Base-by-base conservation (phyloP, 768 basidiomycete species). In the Calocera cornea region DNA sequence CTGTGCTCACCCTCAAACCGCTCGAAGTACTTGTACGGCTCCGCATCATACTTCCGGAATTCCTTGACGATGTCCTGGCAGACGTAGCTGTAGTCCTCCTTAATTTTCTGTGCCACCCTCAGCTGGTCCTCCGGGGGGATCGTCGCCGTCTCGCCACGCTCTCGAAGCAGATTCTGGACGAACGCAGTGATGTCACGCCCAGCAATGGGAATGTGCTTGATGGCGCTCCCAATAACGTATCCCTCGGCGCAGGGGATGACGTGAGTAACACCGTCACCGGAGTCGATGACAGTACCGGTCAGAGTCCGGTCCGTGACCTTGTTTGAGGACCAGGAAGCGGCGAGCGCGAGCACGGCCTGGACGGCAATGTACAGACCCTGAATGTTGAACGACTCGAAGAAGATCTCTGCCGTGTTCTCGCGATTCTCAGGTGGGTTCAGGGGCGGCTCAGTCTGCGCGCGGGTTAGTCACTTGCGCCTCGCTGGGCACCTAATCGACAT, bases 321-420 rank as follows among this genome's bases (percentile, higher is more conserved):
- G 76, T 88, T 90, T 68, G 91, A 94, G 0, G 93, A 85, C 97
- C 97, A 98, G 0, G 93, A 95, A 0, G 95, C 95, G 2, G 97
- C 97, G 70, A 99, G 89, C 0, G 97, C 97, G 11, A 99, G 87
- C 3, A 99, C 97, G 38, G 97, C 97, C 76, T 98, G 97, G 0
- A 99, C 97, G 65, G 95, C 97, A 73, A 99, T 98, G 78, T 98
- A 98, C 49, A 97, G 83, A 24, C 95, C 95, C 75, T 94, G 90
- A 80, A 97, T 95, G 79, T 98, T 98, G 86, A 99, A 99, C 0
- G 93, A 95, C 79, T 99, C 97, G 77, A 98, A 99, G 84, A 99
- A 97, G 80, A 98, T 98, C 76, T 98, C 95, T 22, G 97, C 97
- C 0, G 95, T 98, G 77, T 95, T 95, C 78, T 99, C 97, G 73